Conservation (phyloP, 805 yeast species). For the Kluyveromyces lactis region DNA sequence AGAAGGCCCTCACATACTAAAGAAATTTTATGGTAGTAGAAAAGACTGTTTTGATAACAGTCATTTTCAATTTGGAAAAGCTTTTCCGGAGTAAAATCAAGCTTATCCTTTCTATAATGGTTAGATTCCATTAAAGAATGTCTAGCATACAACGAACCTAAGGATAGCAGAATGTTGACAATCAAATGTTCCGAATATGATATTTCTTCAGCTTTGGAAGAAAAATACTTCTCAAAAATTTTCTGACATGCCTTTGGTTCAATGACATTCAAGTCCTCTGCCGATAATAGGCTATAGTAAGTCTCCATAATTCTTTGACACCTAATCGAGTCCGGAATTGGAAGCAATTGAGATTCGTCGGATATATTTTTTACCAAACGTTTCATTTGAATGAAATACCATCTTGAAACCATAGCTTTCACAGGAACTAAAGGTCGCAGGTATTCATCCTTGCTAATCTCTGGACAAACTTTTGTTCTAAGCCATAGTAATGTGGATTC, state of each 20-base stretch:
- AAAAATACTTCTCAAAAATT: conserved; percentile 16
- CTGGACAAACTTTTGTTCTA: conserved; percentile 10
- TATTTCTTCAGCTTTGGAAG: conserved; percentile 8
- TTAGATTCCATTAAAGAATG: conserved; percentile 10
- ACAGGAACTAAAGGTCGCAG: conserved; percentile 16
- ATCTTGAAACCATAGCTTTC: conserved; percentile 9
- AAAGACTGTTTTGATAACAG: conserved; percentile 35
- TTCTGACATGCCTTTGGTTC: conserved; percentile 13
- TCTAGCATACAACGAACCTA: conserved; percentile 16
- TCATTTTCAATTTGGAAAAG: conserved; percentile 22
- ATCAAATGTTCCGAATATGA: conserved; percentile 22
- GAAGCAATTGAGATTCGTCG: conserved; percentile 10
- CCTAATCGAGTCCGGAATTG: conserved; percentile 20
- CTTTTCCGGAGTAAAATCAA: conserved; percentile 16
- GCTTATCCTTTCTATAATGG: conserved; percentile 15
- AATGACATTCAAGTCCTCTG: conserved; percentile 16
- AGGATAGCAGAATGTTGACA: conserved; percentile 17
- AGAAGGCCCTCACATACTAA: conserved; percentile 43
- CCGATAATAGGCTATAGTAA: conserved; percentile 12
- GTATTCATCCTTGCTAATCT: conserved; percentile 9
- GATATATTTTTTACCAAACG: conserved; percentile 12
- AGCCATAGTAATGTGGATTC: conserved; percentile 19
- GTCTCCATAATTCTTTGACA: conserved; percentile 18
- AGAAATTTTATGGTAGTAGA: conserved; percentile 44
- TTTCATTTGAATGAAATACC: conserved; percentile 20